Evolutionary conservation across 768 basidiomycete genomes (phyloP), one percentile per base, ranked within the genome.

Genomic region (Dioszegia crocea): DNA sequence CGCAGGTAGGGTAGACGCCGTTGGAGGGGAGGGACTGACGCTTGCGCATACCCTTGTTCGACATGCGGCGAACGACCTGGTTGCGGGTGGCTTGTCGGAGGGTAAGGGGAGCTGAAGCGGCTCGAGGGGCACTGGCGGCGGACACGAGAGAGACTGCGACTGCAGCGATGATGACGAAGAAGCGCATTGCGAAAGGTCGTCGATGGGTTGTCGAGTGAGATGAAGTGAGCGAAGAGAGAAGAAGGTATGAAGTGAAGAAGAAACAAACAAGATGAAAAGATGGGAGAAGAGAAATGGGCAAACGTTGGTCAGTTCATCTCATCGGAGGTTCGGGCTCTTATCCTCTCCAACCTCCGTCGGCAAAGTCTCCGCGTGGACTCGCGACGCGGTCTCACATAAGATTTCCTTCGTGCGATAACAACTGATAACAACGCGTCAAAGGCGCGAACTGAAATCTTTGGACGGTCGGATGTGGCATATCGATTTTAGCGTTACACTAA

Each of bases 1-100:
- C 21, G 39, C 51, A 53, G 24, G 19, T 26, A 9, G 51, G 51
- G 38, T 53, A 53, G 38, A 53, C 51, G 24, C 51, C 51, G 12
- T n/a, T 31, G 11, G 51, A 53, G 9, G 51, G 51, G 4, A 24
- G 26, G 11, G 51, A 39, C 17, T 53, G 51, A 40, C 51, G 51
- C 23, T 23, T 23, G 23, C 38, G 24, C 23, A 40, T 27, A 3
- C 23, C 21, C 10, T 53, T 21, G 51, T 4, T 24, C 10, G 16
- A 10, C 21, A 24, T n/a, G 9, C 38, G 36, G 9, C 38, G 36
- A 21, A 53, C 38, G 38, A 53, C 24, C 17, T 53, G 51, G 33
- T 11, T 19, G 12, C 51, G 51, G 3, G 51, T 53, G 12, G 33
- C 51, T 29, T 53, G 51, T n/a, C 38, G 36, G 14, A 36, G 31